phyloP scores from a whole-genome alignment of 176 grass and related monocot species.

The Raddia guianensis region DNA sequence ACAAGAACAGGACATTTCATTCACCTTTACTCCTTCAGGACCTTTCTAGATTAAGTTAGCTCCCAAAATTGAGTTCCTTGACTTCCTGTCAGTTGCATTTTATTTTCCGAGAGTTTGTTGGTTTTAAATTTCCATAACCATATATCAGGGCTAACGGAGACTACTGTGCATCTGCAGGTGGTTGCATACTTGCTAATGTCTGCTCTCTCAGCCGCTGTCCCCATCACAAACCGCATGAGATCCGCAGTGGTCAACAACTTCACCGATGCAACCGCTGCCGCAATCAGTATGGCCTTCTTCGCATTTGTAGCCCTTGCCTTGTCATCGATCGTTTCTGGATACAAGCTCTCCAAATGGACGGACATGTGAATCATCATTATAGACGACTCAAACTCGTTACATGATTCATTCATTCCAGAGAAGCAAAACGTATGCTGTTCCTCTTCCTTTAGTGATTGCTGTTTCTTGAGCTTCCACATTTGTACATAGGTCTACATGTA shows the following conservation, averaged over 20 bases:
- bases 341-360: slow-evolving; percentile 76
- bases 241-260: slow-evolving; percentile 70
- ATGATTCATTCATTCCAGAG: slow-evolving; percentile 11
- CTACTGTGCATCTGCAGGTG: slow-evolving; percentile 45
- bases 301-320: slow-evolving; percentile 69
- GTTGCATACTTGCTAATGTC: slow-evolving; percentile 87
- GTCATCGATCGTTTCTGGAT: slow-evolving; percentile 73
- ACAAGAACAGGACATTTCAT: slow-evolving; percentile 12
- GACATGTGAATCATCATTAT: slow-evolving; percentile 60
- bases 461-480: slow-evolving; percentile 33
- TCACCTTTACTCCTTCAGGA: slow-evolving; percentile 1
- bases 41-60: background rate
- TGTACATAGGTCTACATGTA: slow-evolving; percentile 44
- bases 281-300: slow-evolving; percentile 90
- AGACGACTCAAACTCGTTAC: slow-evolving; percentile 27
- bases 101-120: slow-evolving; percentile 9
- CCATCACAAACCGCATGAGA: slow-evolving; percentile 89
- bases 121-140: background rate
- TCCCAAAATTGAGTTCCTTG: background rate
- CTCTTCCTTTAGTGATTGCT: slow-evolving; percentile 38
- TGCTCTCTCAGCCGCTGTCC: slow-evolving; percentile 71
- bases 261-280: slow-evolving; percentile 64
- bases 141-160: slow-evolving; percentile 14
- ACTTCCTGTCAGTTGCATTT: slow-evolving; percentile 12
- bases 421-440: slow-evolving; percentile 21